Conservation (phyloP, 306 rosid genomes). For the Casuarina cunninghamiana region DNA sequence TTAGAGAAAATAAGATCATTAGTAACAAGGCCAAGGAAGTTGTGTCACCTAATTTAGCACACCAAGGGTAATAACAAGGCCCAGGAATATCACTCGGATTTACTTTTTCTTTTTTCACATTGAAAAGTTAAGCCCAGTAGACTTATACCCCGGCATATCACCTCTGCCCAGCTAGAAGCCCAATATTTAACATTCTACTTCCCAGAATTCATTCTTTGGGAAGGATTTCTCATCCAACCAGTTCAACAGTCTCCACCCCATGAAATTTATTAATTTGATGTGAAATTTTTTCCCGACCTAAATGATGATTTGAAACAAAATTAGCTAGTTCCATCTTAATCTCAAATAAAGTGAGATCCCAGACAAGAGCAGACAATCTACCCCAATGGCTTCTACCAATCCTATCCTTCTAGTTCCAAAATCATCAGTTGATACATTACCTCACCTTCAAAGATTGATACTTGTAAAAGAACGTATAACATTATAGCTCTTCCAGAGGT, state of each 20-base stretch:
- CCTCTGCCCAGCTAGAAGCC: background rate
- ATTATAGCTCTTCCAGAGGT: background rate
- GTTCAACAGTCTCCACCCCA: background rate
- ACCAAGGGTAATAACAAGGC: background rate
- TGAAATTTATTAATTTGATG: background rate
- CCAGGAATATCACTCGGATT: background rate
- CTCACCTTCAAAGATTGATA: background rate
- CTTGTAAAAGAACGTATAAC: background rate
- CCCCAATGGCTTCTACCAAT: background rate
- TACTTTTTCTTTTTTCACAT: background rate
- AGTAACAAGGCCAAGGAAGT: background rate
- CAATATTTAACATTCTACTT: background rate
- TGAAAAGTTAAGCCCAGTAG: background rate
- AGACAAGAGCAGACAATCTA: background rate
- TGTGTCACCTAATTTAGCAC: background rate
- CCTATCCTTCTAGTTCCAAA: background rate
- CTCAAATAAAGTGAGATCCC: background rate
- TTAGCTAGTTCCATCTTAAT: background rate
- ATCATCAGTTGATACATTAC: background rate
- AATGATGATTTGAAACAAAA: background rate
- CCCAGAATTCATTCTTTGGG: background rate
- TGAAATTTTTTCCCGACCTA: no score
- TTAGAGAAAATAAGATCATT: background rate
- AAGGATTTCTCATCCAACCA: background rate
- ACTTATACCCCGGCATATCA: background rate